phyloP scores from a whole-genome alignment of 2,329 filamentous ascomycete species.

The Trichoderma simmonsii region DNA sequence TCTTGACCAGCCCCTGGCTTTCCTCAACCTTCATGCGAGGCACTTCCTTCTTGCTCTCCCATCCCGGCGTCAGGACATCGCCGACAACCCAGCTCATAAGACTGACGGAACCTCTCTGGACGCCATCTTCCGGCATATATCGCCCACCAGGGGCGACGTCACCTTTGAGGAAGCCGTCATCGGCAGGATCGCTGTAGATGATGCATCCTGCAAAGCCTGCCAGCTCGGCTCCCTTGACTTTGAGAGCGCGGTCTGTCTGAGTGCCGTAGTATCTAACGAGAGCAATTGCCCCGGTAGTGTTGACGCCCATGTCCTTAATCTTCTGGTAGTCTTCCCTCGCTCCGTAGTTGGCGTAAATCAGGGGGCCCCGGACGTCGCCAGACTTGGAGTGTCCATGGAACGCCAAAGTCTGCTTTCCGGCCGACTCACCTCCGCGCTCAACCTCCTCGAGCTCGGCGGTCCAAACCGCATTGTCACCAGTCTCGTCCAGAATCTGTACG shows the following conservation, averaged over 20 bases:
- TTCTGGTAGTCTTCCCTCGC: constrained; percentile 76
- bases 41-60: constrained; percentile 65
- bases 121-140: constrained; percentile 76
- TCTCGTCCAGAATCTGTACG: constrained; percentile 73
- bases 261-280: constrained; percentile 78
- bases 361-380: constrained; percentile 78
- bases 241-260: constrained; percentile 69
- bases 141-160: constrained; percentile 71
- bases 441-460: constrained; percentile 81
- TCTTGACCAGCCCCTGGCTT: constrained; percentile 70
- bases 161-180: constrained; percentile 77
- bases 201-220: constrained; percentile 84
- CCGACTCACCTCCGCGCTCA: constrained; percentile 57
- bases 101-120: constrained; percentile 79
- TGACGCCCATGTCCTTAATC: constrained; percentile 67
- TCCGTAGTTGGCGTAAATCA: constrained; percentile 93
- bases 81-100: constrained; percentile 80
- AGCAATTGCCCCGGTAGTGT: constrained; percentile 75
- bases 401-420: constrained; percentile 66
- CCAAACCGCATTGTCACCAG: constrained; percentile 64
- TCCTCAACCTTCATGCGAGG: constrained; percentile 67
- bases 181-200: constrained; percentile 85
- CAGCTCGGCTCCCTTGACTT: constrained; percentile 85
- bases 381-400: constrained; percentile 90
- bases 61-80: constrained; percentile 89